Evolutionary conservation across 768 basidiomycete species (phyloP).

Genomic region (Amanita thiersii): DNA sequence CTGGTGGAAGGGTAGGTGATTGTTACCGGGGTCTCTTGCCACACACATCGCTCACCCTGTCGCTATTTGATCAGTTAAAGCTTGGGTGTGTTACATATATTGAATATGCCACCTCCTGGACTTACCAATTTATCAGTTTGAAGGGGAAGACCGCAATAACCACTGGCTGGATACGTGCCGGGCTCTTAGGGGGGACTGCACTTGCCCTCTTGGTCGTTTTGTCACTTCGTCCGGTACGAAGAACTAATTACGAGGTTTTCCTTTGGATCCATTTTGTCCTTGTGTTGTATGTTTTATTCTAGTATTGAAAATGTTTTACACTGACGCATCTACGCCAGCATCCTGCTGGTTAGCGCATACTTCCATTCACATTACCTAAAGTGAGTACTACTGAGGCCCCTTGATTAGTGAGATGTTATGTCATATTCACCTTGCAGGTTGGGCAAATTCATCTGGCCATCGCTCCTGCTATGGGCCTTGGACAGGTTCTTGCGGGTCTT

Average conservation of each 20-base stretch:
- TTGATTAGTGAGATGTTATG: neutral
- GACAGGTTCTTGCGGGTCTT: slow-evolving; percentile 42
- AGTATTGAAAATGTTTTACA: neutral
- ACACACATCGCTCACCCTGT: too few relatives aligned
- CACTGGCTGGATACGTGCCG: too few relatives aligned
- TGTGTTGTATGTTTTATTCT: slow-evolving; percentile 21
- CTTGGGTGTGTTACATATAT: slow-evolving; percentile 22
- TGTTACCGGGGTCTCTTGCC: too few relatives aligned
- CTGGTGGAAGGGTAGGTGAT: slow-evolving; percentile 32
- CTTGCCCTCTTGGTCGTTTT: slow-evolving; percentile 36
- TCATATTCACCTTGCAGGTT: slow-evolving; percentile 20
- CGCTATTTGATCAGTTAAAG: too few relatives aligned
- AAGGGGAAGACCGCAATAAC: too few relatives aligned
- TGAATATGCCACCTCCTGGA: too few relatives aligned
- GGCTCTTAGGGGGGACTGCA: slow-evolving; percentile 26
- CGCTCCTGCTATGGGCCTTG: slow-evolving; percentile 45
- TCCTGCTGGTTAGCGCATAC: slow-evolving; percentile 30
- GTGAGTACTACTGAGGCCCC: slow-evolving; percentile 16
- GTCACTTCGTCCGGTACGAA: slow-evolving; percentile 42
- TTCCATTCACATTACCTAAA: slow-evolving; percentile 25
- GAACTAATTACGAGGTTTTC: slow-evolving; percentile 43
- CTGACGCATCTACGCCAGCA: slow-evolving; percentile 14
- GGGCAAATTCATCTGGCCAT: slow-evolving; percentile 42
- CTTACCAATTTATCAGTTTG: too few relatives aligned
- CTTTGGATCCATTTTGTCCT: slow-evolving; percentile 36